Evolutionary conservation across 2,329 filamentous ascomycete genomes (phyloP).

Genomic region (Monosporascus sp.): DNA sequence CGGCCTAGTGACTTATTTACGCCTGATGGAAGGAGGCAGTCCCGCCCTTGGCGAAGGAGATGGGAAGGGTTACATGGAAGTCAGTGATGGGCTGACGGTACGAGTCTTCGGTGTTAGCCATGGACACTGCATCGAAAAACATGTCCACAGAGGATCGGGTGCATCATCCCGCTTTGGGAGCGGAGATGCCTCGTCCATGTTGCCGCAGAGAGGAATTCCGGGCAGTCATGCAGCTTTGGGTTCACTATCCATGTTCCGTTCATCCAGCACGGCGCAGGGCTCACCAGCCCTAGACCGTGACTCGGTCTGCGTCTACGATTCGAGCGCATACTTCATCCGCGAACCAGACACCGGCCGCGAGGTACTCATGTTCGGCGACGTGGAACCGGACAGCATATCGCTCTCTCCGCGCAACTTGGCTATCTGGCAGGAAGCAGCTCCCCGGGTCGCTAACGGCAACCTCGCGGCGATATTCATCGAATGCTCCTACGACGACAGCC

Average conservation of each 20-base stretch:
- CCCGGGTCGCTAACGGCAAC: conserved; percentile 68
- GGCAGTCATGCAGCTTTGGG: conserved; percentile 21
- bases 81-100: conserved; percentile 83
- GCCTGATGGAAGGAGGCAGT: conserved; percentile 84
- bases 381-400: conserved; percentile 86
- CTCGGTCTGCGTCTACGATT: conserved; percentile 69
- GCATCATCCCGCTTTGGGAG: conserved; percentile 46
- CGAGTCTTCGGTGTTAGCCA: conserved; percentile 86
- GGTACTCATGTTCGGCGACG: conserved; percentile 90
- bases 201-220: conserved; percentile 17
- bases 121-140: conserved; percentile 76
- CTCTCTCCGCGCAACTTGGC: conserved; percentile 72
- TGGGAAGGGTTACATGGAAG: conserved; percentile 76
- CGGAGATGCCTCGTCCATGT: conserved; percentile 33
- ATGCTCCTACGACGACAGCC: conserved; percentile 83
- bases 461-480: conserved; percentile 88
- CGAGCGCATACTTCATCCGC: conserved; percentile 89
- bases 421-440: conserved; percentile 85
- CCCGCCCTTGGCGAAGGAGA: conserved; percentile 76
- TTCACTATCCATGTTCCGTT: conserved; percentile 16
- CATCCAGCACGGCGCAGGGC: conserved; percentile 19
- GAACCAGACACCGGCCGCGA: conserved; percentile 66
- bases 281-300: conserved; percentile 32
- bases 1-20: conserved; percentile 83
- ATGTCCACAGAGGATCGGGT: conserved; percentile 59